A percentile compares a stretch with the other conserved stretches of the same genome.
These are phyloP conservation scores for Trichoderma koningiopsis DNA, from an alignment of 2,329 filamentous ascomycete species.

Conservation along the genomic window DNA sequence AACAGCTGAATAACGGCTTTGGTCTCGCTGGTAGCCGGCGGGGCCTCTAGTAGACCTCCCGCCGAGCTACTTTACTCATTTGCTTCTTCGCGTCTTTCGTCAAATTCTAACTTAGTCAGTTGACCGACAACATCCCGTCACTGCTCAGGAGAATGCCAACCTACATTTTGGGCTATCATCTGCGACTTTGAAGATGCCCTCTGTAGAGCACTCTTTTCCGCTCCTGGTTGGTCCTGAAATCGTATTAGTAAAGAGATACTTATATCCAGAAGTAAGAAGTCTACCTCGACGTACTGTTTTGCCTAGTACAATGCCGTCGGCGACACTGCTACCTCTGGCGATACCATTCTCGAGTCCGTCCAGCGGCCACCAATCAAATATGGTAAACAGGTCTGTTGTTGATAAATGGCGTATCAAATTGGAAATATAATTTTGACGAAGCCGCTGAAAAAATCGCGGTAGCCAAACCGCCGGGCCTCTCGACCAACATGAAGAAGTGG, in stretches of 20 bases:
- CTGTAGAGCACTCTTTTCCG: conserved; percentile 69
- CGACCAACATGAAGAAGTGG: background rate
- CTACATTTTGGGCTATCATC: conserved; percentile 70
- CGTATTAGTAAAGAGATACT: conserved; percentile 29
- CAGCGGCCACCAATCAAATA: background rate
- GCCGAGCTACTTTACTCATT: conserved; percentile 25
- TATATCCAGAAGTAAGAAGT: background rate
- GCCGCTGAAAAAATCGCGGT: background rate
- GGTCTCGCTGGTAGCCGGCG: background rate
- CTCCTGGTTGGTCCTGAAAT: conserved; percentile 51
- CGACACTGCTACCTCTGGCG: no score
- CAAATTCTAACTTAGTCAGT: conserved; percentile 39
- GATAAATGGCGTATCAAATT: conserved; percentile 4
- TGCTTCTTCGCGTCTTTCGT: conserved; percentile 38
- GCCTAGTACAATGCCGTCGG: conserved; percentile 36
- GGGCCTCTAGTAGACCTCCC: no score
- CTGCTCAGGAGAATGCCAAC: conserved; percentile 47
- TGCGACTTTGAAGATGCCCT: conserved; percentile 65
- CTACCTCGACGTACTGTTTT: conserved; percentile 39
- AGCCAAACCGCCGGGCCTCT: background rate
- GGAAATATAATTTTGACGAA: background rate
- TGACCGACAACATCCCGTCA: background rate
- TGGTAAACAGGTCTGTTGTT: background rate
- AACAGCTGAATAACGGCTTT: background rate
- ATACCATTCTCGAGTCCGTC: background rate